These are phyloP conservation scores for Metschnikowia noctiluminum DNA, from an alignment of 805 yeast species.

Conservation along the genomic window DNA sequence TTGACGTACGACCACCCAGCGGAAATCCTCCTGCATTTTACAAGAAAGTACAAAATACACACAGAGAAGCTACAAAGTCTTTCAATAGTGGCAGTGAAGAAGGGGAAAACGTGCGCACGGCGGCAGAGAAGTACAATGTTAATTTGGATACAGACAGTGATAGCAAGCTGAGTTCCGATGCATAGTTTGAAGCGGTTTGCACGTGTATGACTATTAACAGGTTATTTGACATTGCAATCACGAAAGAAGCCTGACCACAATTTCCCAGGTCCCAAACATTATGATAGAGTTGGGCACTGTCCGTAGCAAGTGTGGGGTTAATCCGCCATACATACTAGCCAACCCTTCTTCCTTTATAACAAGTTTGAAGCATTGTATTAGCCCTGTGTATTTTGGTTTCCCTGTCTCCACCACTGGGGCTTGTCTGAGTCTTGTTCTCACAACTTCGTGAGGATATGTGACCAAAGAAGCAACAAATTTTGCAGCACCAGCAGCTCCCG, in stretches of 20 bases:
- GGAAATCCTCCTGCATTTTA: conserved; percentile 47
- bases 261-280: conserved; percentile 99
- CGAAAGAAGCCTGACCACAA: conserved; percentile 42
- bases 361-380: conserved; percentile 79
- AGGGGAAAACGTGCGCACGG: background rate
- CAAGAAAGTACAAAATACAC: conserved; percentile 36
- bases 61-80: background rate
- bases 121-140: background rate
- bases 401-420: conserved; percentile 78
- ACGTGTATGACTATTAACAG: conserved; percentile 10
- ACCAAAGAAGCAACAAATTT: conserved; percentile 88
- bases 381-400: conserved; percentile 81
- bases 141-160: conserved; percentile 13
- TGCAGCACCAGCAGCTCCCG: conserved; percentile 97
- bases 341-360: conserved; percentile 92
- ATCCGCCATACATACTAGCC: conserved; percentile 92
- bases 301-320: conserved; percentile 93
- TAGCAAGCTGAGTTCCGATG: conserved; percentile 9
- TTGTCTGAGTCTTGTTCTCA: conserved; percentile 92
- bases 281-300: conserved; percentile 97
- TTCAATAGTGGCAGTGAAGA: background rate
- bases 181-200: background rate
- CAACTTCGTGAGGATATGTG: conserved; percentile 97
- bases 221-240: background rate
- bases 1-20: conserved; percentile 35